A percentile compares a stretch with the other conserved stretches of the same genome.
Evolutionary conservation across 495 filamentous ascomycete species (phyloP).

Genomic region (Pseudotulostoma volvatum): DNA sequence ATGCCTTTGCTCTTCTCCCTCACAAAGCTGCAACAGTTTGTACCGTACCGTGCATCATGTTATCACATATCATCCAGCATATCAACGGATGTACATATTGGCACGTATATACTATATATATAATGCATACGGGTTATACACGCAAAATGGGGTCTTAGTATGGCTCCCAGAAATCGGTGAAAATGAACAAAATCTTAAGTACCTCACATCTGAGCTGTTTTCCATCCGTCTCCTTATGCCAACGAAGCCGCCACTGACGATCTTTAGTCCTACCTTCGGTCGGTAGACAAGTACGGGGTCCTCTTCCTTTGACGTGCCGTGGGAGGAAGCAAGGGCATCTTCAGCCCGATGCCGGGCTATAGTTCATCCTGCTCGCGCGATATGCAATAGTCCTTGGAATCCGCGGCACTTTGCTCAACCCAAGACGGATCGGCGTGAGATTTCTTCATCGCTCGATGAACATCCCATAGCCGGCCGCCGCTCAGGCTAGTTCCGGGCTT

Average conservation of each 20-base stretch:
- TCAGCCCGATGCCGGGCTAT: background rate
- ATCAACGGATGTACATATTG: too few relatives aligned
- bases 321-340: slow-evolving; percentile 1
- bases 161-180: too few relatives aligned
- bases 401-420: slow-evolving; percentile 7
- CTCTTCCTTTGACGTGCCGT: slow-evolving; percentile 12
- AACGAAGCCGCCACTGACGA: slow-evolving; percentile 57
- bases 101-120: too few relatives aligned
- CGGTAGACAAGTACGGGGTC: slow-evolving; percentile 47
- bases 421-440: slow-evolving; percentile 27
- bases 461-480: slow-evolving; percentile 47
- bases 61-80: too few relatives aligned
- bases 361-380: background rate
- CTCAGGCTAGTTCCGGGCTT: slow-evolving; percentile 45
- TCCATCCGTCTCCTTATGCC: slow-evolving; percentile 44
- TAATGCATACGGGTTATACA: too few relatives aligned
- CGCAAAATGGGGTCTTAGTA: too few relatives aligned
- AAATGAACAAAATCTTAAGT: too few relatives aligned
- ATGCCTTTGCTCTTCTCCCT: too few relatives aligned
- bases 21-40: too few relatives aligned
- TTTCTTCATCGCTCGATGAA: slow-evolving; percentile 35
- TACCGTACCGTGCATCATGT: too few relatives aligned
- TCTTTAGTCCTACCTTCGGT: slow-evolving; percentile 45
- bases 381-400: background rate
- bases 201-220: too few relatives aligned